Conservation (phyloP, 495 filamentous ascomycete genomes). For the Halenospora varia region DNA sequence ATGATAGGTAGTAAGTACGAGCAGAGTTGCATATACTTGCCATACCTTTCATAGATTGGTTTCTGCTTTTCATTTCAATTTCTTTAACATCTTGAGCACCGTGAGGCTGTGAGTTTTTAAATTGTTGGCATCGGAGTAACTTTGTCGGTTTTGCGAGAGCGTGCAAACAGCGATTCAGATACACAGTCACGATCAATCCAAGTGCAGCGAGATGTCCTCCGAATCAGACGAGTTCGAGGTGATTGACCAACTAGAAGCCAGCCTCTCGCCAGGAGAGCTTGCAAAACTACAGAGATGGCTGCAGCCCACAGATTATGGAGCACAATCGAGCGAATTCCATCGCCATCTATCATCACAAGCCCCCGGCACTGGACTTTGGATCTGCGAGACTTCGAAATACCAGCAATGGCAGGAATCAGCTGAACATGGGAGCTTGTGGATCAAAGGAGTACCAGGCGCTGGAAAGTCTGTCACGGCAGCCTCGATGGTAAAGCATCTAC, state of each 20-base stretch:
- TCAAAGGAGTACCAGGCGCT: constrained; percentile 44
- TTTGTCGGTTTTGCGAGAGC: too few species aligned
- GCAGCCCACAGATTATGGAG: constrained; percentile 29
- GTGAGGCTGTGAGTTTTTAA: too few species aligned
- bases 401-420: constrained; percentile 33
- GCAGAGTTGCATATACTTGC: too few species aligned
- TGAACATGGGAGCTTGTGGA: constrained; percentile 37
- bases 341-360: constrained; percentile 35
- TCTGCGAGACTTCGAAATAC: constrained; percentile 30
- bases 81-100: too few species aligned
- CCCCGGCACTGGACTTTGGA: constrained; percentile 40
- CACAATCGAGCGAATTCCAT: constrained; percentile 24
- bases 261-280: constrained; percentile 18
- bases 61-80: too few species aligned
- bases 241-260: constrained; percentile 15
- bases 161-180: too few species aligned
- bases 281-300: constrained; percentile 32
- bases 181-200: too few species aligned
- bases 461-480: constrained; percentile 50
- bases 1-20: too few species aligned
- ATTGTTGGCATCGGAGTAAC: too few species aligned
- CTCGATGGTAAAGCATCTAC: constrained; percentile 33
- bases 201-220: too few species aligned
- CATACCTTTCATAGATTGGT: too few species aligned
- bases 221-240: constrained; percentile 16